Evolutionary conservation across 2,329 filamentous ascomycete genomes (phyloP).

Genomic region (Diplocarpon rosae): DNA sequence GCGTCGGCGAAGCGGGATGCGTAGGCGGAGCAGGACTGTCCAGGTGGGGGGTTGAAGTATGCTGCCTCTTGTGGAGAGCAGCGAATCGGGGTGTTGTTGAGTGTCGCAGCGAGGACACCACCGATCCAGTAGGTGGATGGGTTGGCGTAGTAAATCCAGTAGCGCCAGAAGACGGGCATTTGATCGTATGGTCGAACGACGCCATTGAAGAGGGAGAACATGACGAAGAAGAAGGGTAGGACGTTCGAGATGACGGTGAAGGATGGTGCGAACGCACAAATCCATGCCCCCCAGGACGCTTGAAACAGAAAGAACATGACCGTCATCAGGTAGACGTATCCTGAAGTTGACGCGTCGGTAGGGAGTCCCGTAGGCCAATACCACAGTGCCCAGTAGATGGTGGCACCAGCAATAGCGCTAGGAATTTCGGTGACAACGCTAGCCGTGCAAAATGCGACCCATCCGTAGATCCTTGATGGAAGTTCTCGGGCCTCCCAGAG

Average conservation of each 20-base stretch:
- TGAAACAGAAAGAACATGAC: conserved; percentile 70
- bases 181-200: conserved; percentile 58
- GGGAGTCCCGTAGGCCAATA: conserved; percentile 71
- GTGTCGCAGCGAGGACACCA: conserved; percentile 54
- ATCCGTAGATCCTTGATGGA: conserved; percentile 65
- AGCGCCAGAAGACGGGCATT: conserved; percentile 27
- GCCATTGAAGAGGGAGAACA: conserved; percentile 69
- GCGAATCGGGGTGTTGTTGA: conserved; percentile 38
- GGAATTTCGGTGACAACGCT: conserved; percentile 66
- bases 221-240: conserved; percentile 27
- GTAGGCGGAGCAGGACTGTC: conserved; percentile 54
- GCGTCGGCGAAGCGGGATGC: conserved; percentile 45
- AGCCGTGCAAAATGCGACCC: conserved; percentile 65
- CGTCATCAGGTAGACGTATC: conserved; percentile 70
- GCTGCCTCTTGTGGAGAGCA: conserved; percentile 45
- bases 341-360: conserved; percentile 49
- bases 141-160: conserved; percentile 48
- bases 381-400: conserved; percentile 66
- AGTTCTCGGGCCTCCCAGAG: conserved; percentile 66
- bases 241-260: conserved; percentile 68
- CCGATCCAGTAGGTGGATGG: conserved; percentile 60
- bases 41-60: conserved; percentile 52
- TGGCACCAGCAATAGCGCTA: conserved; percentile 48
- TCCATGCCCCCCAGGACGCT: conserved; percentile 63
- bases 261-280: conserved; percentile 67